phyloP scores from a whole-genome alignment of 306 rosid genomes.

The Myrica gale region DNA sequence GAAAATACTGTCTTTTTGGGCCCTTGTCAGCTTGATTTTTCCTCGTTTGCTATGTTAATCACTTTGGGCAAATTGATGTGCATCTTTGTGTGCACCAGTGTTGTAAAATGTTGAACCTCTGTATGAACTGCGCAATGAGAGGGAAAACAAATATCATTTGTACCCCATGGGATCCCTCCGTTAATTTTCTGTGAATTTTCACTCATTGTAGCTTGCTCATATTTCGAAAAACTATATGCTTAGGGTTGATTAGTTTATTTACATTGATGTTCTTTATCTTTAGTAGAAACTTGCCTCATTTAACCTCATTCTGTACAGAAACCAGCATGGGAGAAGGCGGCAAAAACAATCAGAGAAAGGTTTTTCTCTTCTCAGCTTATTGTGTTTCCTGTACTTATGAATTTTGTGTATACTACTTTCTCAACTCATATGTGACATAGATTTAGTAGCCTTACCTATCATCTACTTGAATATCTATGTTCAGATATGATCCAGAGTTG shows the following conservation, averaged over 20 bases:
- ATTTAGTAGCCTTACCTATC: slow-evolving; percentile 1
- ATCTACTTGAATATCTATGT: slow-evolving; percentile 23
- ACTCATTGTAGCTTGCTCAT: too few species aligned
- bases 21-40: neutral
- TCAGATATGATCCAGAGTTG: slow-evolving; percentile 87
- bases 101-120: slow-evolving; percentile 1
- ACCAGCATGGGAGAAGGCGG: slow-evolving; percentile 97
- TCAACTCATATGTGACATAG: slow-evolving; percentile 13
- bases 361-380: slow-evolving; percentile 31
- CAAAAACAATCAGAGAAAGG: slow-evolving; percentile 80
- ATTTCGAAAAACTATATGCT: too few species aligned
- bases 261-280: slow-evolving; percentile 14
- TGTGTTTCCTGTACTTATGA: slow-evolving; percentile 29
- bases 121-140: neutral
- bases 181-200: neutral
- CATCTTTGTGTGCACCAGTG: neutral
- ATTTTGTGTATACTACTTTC: slow-evolving; percentile 13
- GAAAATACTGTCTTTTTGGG: neutral
- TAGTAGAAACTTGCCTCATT: slow-evolving; percentile 24
- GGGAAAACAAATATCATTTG: neutral
- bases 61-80: neutral
- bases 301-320: slow-evolving; percentile 53
- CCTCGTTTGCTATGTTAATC: slow-evolving; percentile 7
- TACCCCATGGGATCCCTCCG: neutral
- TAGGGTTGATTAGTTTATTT: slow-evolving; percentile 4